phyloP scores from a whole-genome alignment of 192 early-diverging fungal species.

The Dissophora globulifera region DNA sequence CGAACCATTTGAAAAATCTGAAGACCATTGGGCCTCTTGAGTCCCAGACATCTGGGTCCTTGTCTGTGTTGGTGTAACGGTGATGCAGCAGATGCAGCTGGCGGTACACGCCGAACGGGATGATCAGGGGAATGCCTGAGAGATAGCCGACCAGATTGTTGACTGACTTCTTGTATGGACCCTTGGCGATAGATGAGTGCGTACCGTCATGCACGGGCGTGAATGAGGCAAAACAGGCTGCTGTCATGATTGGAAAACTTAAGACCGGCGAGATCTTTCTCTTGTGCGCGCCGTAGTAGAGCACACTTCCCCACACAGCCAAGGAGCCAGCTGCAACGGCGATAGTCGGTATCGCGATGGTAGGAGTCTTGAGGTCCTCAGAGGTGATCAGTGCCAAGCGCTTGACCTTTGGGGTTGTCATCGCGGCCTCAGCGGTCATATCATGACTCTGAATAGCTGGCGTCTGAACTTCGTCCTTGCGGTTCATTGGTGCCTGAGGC shows the following conservation, averaged over 20 bases:
- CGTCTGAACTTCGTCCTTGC: not conserved
- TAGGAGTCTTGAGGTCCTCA: constrained; percentile 44
- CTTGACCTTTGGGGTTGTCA: not conserved
- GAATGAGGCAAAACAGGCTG: constrained; percentile 36
- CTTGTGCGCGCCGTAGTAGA: constrained; percentile 42
- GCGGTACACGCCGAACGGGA: constrained; percentile 27
- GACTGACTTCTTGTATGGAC: constrained; percentile 23
- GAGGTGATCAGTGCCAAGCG: constrained; percentile 29
- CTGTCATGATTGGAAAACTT: constrained; percentile 38
- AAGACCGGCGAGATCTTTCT: constrained; percentile 22
- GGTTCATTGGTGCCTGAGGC: too few species aligned
- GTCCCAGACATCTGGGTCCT: constrained; percentile 42
- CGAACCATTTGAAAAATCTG: constrained; percentile 43
- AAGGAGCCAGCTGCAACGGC: constrained; percentile 33
- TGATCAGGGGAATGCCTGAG: constrained; percentile 15
- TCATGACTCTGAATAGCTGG: not conserved
- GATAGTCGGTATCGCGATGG: constrained; percentile 37
- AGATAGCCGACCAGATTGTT: constrained; percentile 39
- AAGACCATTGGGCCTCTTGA: constrained; percentile 26
- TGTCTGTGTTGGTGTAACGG: constrained; percentile 36
- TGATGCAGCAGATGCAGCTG: constrained; percentile 43
- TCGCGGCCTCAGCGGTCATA: not conserved
- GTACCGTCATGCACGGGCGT: constrained; percentile 46
- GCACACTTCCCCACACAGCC: constrained; percentile 16
- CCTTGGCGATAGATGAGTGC: constrained; percentile 40